phyloP scores from a whole-genome alignment of 2,329 filamentous ascomycete species.

The Amphichorda felina region DNA sequence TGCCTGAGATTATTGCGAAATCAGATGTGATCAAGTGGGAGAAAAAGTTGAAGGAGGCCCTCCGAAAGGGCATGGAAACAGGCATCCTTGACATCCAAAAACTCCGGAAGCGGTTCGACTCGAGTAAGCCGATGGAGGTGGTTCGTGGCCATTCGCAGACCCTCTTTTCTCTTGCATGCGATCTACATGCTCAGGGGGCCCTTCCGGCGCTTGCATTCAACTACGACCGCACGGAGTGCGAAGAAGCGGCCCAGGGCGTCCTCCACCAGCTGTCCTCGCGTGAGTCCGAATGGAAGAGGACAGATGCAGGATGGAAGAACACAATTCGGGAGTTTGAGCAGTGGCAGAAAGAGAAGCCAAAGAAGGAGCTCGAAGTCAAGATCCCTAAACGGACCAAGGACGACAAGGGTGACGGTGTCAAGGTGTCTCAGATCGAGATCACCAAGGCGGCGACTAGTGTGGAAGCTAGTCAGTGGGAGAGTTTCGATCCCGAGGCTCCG shows the following conservation, averaged over 20 bases:
- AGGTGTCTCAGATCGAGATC: conserved; percentile 41
- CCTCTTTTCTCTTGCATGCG: conserved; percentile 40
- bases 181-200: conserved; percentile 50
- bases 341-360: conserved; percentile 31
- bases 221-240: conserved; percentile 57
- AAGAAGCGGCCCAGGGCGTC: conserved; percentile 40
- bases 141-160: conserved; percentile 1
- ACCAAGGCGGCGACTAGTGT: conserved; percentile 41
- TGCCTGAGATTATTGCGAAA: conserved; percentile 48
- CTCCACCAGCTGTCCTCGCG: conserved; percentile 31
- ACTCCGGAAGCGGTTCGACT: conserved; percentile 14
- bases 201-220: conserved; percentile 69
- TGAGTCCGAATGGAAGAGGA: conserved; percentile 37
- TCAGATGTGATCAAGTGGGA: conserved; percentile 57
- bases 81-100: conserved; percentile 27
- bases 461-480: conserved; percentile 46
- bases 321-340: conserved; percentile 39
- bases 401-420: conserved; percentile 26
- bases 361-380: conserved; percentile 14
- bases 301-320: conserved; percentile 46
- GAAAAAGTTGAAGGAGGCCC: conserved; percentile 40
- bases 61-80: conserved; percentile 50
- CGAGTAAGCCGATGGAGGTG: background rate
- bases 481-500: conserved; percentile 55
- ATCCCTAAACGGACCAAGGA: conserved; percentile 21